Evolutionary conservation across 148 eudicot species (phyloP).

Genomic region (Chenopodium quinoa): DNA sequence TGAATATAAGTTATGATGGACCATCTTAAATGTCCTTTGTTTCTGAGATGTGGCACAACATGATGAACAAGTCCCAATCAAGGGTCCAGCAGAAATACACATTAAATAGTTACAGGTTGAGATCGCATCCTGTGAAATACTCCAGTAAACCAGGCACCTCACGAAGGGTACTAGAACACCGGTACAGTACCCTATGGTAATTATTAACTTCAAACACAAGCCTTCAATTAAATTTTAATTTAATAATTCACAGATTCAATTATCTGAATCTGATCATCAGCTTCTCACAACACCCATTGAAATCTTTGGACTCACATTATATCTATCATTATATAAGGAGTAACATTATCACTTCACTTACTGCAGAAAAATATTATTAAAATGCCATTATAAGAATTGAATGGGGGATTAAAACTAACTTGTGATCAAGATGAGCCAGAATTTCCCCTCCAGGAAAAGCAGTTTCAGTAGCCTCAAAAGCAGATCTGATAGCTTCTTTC

Average conservation of each 20-base stretch:
- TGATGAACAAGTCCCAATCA: not conserved
- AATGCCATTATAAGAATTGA: not conserved
- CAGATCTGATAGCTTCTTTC: conserved; percentile 64
- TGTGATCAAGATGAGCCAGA: conserved; percentile 68
- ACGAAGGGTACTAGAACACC: not conserved
- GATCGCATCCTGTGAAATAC: not conserved
- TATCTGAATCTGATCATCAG: not conserved
- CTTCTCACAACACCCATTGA: not conserved
- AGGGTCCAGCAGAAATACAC: not conserved
- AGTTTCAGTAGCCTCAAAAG: conserved; percentile 57
- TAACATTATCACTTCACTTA: not conserved
- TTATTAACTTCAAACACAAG: not conserved
- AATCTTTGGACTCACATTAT: not conserved
- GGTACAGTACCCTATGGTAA: not conserved
- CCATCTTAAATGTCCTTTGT: not conserved
- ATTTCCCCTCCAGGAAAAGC: conserved; percentile 66
- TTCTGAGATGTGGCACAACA: not conserved
- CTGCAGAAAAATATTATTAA: not conserved
- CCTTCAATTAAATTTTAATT: not conserved
- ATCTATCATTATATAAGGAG: not conserved
- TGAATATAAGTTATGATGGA: no score
- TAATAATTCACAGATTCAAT: not conserved
- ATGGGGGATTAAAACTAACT: conserved; percentile 33
- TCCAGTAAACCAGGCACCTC: not conserved
- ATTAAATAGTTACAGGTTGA: not conserved